Evolutionary conservation across 1,284 basidiomycete species (phyloP).

Genomic region (Cryptococcus depauperatus): DNA sequence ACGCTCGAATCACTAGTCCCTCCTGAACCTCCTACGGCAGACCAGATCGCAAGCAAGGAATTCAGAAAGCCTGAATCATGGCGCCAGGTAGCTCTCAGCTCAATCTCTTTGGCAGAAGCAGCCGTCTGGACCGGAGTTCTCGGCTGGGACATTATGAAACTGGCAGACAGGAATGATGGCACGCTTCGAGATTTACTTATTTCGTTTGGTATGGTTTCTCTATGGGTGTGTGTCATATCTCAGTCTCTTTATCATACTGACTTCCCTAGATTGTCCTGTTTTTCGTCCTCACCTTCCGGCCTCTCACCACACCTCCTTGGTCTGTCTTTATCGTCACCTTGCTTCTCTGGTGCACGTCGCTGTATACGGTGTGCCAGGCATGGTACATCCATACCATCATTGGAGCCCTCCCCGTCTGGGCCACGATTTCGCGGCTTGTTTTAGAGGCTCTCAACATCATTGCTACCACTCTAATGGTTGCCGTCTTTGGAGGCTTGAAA

Average conservation of each 20-base stretch:
- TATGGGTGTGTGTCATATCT: conserved; percentile 34
- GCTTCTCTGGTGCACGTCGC: conserved; percentile 21
- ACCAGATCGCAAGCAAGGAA: conserved; percentile 10
- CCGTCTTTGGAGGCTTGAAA: conserved; percentile 24
- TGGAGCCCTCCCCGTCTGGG: conserved; percentile 27
- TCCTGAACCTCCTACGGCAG: conserved; percentile 11
- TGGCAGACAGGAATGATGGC: conserved; percentile 7
- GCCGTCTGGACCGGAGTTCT: conserved; percentile 31
- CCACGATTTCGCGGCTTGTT: conserved; percentile 14
- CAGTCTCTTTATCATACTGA: conserved; percentile 1
- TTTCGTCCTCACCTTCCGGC: conserved; percentile 24
- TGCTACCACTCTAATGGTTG: conserved; percentile 18
- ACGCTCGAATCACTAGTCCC: conserved; percentile 25
- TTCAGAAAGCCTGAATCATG: conserved; percentile 17
- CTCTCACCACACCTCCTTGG: conserved; percentile 36
- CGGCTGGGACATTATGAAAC: conserved; percentile 18
- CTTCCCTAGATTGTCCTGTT: conserved; percentile 24
- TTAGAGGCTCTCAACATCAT: conserved; percentile 25
- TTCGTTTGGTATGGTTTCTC: conserved; percentile 28
- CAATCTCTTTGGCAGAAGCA: conserved; percentile 19
- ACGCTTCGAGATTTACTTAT: conserved; percentile 16
- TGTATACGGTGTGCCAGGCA: conserved; percentile 21
- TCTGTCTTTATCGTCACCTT: conserved; percentile 25
- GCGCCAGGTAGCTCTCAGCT: conserved; percentile 24
- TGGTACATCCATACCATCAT: conserved; percentile 21